Evolutionary conservation across 768 basidiomycete genomes (phyloP), one percentile per base, ranked within the genome.

Genomic region (Inosperma sp.): DNA sequence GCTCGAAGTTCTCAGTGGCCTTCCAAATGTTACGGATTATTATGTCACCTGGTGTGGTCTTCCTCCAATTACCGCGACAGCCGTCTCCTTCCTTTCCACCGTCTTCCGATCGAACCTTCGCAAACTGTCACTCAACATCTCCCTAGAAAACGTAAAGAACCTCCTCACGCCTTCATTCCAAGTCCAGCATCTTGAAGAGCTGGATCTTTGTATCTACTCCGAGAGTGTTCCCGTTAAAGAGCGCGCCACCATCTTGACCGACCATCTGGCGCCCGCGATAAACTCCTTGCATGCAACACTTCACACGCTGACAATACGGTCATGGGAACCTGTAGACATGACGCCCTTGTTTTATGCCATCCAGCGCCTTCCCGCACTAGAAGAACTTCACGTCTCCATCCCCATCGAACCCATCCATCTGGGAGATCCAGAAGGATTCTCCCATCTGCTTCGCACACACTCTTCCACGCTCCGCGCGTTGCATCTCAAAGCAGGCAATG

Each of bases 1-100:
- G 63, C 60, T 72, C 10, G 69, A 77, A 21, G 71, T 76, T 16
- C 68, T 79, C 16, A 65, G 66, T 14, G 65, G 68, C 1, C 66
- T 79, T 7, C 73, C 73, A 16, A 72, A 75, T 47, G 64, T 79
- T 9, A 72, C 69, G 12, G 73, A 77, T 56, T 77, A 76, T 58
- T 73, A 77, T 51, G 72, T 79, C 51, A 72, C 72, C 31, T 79
- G 76, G 77, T 70, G 64, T 27, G 74, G 74, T 14, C 66, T 75
- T 16, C 70, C 71, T 26, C 56, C 57, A 31, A 55, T 65, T 25
- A 57, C 61, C 45, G 54, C 57, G 22, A 58, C 56, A 7, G 57
- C 60, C 37, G 59, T 56, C 10, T 62, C 65, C 7, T 63, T 69
- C 33, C 62, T 71, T 9, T 45, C 61, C 13, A 59, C 66, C 25